Base-by-base conservation (phyloP, 805 yeast genomes). In the Zygoascus flipseniorum region DNA sequence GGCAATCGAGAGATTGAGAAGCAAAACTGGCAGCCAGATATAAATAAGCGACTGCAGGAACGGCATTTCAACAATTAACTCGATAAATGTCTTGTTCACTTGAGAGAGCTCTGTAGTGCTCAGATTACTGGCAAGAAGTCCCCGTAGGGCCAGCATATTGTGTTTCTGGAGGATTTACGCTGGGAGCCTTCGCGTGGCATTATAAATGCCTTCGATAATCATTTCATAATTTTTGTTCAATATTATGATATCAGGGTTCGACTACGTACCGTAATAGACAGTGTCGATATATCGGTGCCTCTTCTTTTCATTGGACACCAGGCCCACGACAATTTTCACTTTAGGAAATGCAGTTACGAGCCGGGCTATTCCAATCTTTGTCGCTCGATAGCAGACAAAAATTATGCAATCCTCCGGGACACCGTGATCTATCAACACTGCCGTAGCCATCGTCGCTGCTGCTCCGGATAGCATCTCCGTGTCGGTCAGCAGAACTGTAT, bases 401-500 rank as follows among this genome's bases (percentile, higher is more conserved):
- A 83, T 77, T 20, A 93, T 85, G 58, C 85, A 77, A 31, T 75
- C 70, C 48, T 78, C 76, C 8, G 66, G 60, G 20, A 88, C 83
- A 6, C 83, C 85, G 65, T 92, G 95, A 64, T 92, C 98, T 14
- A 86, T 60, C 48, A 92, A 71, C 2, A 92, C 89, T 61, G 89
- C 93, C 46, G 88, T 80, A 0, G 97, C 96, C 98, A 92, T 93
- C 44, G 89, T 85, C 1, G 90, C 83, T 0, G 96, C 96, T 0
- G 97, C 95, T 1, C 98, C 99, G 31, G 95, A 83, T 32, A 88
- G 83, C 48, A 89, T 75, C 65, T 92, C 97, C 0, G 96, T 88
- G 64, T 92, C 97, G 63, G 88, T 79, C 48, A 92, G 69, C 8
- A 92, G 69, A 1, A 88, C 80, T 5, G 50, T 47, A 11, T 41